These are phyloP conservation scores for Cordyceps fumosorosea DNA, from an alignment of 2,329 filamentous ascomycete species.

Conservation along the genomic window DNA sequence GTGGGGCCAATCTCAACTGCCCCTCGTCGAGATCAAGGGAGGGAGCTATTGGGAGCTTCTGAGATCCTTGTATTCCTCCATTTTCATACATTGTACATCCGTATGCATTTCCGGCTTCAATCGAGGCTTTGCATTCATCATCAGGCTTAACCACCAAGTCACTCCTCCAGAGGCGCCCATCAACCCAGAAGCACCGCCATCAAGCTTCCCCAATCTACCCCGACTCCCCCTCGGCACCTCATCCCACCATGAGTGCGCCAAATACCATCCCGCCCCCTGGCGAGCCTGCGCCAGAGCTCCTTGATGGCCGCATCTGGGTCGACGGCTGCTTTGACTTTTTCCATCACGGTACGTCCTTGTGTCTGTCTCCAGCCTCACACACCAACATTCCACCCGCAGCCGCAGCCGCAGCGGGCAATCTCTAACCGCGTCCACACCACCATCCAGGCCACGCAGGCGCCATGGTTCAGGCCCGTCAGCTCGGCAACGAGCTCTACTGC, in stretches of 20 bases:
- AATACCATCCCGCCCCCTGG: constrained; percentile 23
- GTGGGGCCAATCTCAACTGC: constrained; percentile 1
- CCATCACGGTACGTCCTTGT: constrained; percentile 68
- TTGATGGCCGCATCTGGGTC: constrained; percentile 82
- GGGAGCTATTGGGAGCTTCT: no score
- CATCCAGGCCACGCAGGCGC: constrained; percentile 81
- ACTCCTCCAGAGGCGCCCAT: neutral
- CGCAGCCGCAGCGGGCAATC: neutral
- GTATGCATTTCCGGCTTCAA: no score
- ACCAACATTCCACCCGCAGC: neutral
- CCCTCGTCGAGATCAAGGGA: neutral
- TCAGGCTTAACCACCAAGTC: constrained; percentile 16
- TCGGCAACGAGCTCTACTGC: constrained; percentile 82
- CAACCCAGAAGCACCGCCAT: neutral
- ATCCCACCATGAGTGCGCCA: constrained; percentile 8
- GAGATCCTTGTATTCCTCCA: neutral
- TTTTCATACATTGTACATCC: neutral
- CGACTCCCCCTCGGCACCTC: neutral
- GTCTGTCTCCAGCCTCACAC: neutral
- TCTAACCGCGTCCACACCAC: neutral
- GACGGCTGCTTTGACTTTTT: constrained; percentile 99
- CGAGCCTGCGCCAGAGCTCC: constrained; percentile 46
- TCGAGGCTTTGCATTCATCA: no score
- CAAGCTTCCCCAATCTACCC: neutral
- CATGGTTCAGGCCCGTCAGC: constrained; percentile 89